A percentile compares a stretch with the other conserved stretches of the same genome.
phyloP scores from a whole-genome alignment of 768 basidiomycete genomes.

The Russula foetens region DNA sequence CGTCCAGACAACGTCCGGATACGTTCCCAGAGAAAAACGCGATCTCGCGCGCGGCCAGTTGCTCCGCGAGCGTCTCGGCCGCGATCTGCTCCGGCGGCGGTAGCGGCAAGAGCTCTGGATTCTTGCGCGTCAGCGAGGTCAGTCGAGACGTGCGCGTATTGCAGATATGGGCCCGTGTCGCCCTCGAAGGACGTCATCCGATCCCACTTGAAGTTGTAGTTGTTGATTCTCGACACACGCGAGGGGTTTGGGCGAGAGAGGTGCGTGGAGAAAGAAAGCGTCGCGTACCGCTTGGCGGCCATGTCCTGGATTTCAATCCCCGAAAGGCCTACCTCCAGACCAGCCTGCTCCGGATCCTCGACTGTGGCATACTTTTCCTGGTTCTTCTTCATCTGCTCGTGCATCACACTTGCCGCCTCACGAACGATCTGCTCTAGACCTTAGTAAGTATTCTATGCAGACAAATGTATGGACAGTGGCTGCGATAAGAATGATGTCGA shows the following conservation, averaged over 20 bases:
- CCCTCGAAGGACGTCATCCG: constrained; percentile 95
- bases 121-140: constrained; percentile 85
- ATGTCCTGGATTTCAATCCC: constrained; percentile 98
- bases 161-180: constrained; percentile 91
- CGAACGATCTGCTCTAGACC: constrained; percentile 87
- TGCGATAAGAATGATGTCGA: too few relatives aligned
- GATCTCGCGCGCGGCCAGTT: constrained; percentile 76
- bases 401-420: constrained; percentile 85
- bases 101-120: constrained; percentile 76
- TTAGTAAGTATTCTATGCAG: too few relatives aligned
- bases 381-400: constrained; percentile 93
- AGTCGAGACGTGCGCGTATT: constrained; percentile 95
- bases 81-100: constrained; percentile 63
- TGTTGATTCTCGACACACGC: constrained; percentile 72
- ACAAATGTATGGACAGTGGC: too few relatives aligned
- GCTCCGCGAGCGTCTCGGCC: constrained; percentile 55
- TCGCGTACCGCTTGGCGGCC: constrained; percentile 76
- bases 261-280: too few relatives aligned
- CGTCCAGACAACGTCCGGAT: constrained; percentile 85
- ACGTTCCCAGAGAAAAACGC: constrained; percentile 75
- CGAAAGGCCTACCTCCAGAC: constrained; percentile 82
- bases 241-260: not conserved
- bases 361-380: constrained; percentile 86
- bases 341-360: constrained; percentile 75
- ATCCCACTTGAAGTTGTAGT: constrained; percentile 93